Evolutionary conservation across 2,329 filamentous ascomycete genomes (phyloP).

Genomic region (Lachnellula subtilissima): DNA sequence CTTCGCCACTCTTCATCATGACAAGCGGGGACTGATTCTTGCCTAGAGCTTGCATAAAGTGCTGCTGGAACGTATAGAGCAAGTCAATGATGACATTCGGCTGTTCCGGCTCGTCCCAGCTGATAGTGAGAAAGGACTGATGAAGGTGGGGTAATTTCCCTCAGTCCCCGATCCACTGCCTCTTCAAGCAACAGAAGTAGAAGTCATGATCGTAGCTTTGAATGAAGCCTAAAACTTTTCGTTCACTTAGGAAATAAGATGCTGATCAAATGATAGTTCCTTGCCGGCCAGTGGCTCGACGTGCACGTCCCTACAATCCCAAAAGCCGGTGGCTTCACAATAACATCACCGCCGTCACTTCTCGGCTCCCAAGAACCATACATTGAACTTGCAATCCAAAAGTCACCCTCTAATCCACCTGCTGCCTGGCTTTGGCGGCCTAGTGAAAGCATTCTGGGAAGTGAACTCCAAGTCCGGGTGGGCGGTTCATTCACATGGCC

Average conservation of each 20-base stretch:
- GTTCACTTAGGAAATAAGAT: not conserved
- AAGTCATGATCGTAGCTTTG: too few relatives aligned
- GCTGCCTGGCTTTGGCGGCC: conserved; percentile 73
- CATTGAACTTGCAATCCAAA: conserved; percentile 75
- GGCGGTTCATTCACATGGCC: conserved; percentile 82
- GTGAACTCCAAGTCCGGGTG: conserved; percentile 61
- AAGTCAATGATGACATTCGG: conserved; percentile 63
- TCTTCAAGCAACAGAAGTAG: not conserved
- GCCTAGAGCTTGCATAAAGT: conserved; percentile 54
- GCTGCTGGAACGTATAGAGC: conserved; percentile 53
- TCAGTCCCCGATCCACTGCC: not conserved
- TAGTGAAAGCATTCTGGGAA: conserved; percentile 49
- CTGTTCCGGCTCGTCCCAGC: conserved; percentile 61
- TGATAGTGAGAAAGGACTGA: conserved; percentile 34
- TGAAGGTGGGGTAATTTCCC: conserved; percentile 36
- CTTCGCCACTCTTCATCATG: not conserved
- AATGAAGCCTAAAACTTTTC: not conserved
- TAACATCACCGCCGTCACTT: conserved; percentile 67
- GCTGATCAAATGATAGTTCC: conserved; percentile 48
- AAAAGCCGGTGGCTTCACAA: conserved; percentile 80
- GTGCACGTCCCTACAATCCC: conserved; percentile 65
- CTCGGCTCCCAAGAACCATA: conserved; percentile 37
- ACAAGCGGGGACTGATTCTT: not conserved
- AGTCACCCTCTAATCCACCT: conserved; percentile 63
- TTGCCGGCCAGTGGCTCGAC: conserved; percentile 85